phyloP scores from a whole-genome alignment of 148 eudicot genomes.

The Salicornia ramosissima region DNA sequence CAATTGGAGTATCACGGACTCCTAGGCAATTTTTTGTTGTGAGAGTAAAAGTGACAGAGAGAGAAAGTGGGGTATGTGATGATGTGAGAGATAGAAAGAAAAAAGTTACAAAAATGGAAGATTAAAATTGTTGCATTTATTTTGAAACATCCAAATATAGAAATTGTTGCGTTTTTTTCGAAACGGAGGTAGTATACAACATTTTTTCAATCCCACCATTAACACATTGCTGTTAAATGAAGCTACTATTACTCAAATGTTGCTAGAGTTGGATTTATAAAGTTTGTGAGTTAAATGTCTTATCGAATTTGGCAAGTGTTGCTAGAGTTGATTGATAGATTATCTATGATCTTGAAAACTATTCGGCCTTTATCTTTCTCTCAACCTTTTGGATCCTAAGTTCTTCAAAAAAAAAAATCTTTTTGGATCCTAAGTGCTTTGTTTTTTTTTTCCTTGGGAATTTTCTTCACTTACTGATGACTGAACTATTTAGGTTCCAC shows the following conservation, averaged over 20 bases:
- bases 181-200: no score
- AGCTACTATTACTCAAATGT: neutral
- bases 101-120: no score
- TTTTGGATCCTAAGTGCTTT: neutral
- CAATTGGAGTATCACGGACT: no score
- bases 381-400: neutral
- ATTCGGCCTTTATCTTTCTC: neutral
- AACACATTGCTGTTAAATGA: neutral
- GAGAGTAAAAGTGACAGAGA: no score
- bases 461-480: conserved; percentile 1
- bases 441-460: neutral
- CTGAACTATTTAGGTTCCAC: conserved; percentile 56
- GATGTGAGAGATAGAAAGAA: no score
- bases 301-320: neutral
- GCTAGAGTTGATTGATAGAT: neutral
- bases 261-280: neutral
- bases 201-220: neutral
- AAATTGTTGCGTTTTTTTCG: no score
- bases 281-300: neutral
- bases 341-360: neutral
- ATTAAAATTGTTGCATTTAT: no score
- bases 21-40: no score
- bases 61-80: no score
- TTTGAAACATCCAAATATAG: no score
- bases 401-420: no score